Evolutionary conservation across 2,329 filamentous ascomycete genomes (phyloP).

Genomic region (Pseudogymnoascus sp.): DNA sequence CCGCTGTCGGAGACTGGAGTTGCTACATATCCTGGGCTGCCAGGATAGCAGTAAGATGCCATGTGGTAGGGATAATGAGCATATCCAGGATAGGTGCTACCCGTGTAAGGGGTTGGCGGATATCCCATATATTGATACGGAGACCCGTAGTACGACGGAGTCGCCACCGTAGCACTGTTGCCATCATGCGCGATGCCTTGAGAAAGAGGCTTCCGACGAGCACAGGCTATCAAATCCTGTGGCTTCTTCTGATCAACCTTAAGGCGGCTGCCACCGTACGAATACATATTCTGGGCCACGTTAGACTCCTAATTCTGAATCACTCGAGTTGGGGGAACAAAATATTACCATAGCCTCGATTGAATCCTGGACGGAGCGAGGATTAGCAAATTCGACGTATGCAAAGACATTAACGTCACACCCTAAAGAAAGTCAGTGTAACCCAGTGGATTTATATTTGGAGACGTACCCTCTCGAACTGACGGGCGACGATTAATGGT

Average conservation of each 20-base stretch:
- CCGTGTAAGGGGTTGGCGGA: slow-evolving; percentile 2
- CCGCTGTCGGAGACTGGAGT: neutral
- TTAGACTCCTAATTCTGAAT: slow-evolving; percentile 7
- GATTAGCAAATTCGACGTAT: slow-evolving; percentile 29
- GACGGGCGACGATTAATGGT: slow-evolving; percentile 28
- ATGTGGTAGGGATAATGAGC: neutral
- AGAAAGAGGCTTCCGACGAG: slow-evolving; percentile 3
- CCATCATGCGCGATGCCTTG: neutral
- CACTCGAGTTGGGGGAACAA: neutral
- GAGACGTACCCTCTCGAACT: slow-evolving; percentile 23
- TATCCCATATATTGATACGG: slow-evolving; percentile 1
- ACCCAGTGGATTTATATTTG: neutral
- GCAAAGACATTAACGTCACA: slow-evolving; percentile 28
- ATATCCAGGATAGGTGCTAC: neutral
- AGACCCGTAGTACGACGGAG: slow-evolving; percentile 1
- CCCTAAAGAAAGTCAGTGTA: slow-evolving; percentile 21
- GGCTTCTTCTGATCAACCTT: slow-evolving; percentile 28
- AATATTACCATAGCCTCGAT: slow-evolving; percentile 20
- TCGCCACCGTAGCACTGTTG: neutral
- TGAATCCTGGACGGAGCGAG: slow-evolving; percentile 19
- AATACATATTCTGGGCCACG: slow-evolving; percentile 19
- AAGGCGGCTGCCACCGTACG: slow-evolving; percentile 21
- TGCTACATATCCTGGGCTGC: neutral
- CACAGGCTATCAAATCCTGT: slow-evolving; percentile 12
- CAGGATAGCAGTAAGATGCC: neutral